Percentiles rank a stretch among this genome's conserved stretches.
These are phyloP conservation scores for Pseudogymnoascus sp. DNA, from an alignment of 2,329 filamentous ascomycete genomes.

Conservation along the genomic window DNA sequence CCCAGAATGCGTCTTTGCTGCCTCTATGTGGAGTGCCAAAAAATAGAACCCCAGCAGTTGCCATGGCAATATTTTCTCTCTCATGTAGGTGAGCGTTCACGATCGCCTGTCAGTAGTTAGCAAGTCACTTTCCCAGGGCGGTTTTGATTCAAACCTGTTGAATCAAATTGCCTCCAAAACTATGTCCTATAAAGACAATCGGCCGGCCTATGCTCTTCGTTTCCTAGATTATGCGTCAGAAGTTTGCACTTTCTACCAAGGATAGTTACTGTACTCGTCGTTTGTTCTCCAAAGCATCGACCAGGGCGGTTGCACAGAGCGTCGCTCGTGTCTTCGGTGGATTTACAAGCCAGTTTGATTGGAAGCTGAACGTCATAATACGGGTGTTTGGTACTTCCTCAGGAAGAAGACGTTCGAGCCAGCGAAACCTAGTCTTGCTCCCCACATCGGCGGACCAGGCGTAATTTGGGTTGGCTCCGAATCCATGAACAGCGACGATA, in stretches of 20 bases:
- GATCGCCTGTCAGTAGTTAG: neutral
- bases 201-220: slow-evolving; percentile 19
- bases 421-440: neutral
- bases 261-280: neutral
- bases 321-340: neutral
- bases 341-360: neutral
- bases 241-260: neutral
- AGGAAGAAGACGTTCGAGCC: neutral
- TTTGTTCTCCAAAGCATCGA: neutral
- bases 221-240: slow-evolving; percentile 13
- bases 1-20: neutral
- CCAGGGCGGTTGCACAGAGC: neutral
- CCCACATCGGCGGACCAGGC: neutral
- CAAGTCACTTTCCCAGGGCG: neutral
- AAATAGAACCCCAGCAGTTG: neutral
- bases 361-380: neutral
- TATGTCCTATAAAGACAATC: slow-evolving; percentile 24
- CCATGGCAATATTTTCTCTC: neutral
- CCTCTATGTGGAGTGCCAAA: neutral
- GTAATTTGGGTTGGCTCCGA: neutral
- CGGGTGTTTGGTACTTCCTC: neutral
- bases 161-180: slow-evolving; percentile 23
- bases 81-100: neutral
- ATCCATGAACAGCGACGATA: neutral
- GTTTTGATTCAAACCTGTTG: slow-evolving; percentile 16